A percentile compares a stretch with the other conserved stretches of the same genome.
These are phyloP conservation scores for Blastomyces emzantsi DNA, from an alignment of 2,329 filamentous ascomycete genomes.

Conservation along the genomic window DNA sequence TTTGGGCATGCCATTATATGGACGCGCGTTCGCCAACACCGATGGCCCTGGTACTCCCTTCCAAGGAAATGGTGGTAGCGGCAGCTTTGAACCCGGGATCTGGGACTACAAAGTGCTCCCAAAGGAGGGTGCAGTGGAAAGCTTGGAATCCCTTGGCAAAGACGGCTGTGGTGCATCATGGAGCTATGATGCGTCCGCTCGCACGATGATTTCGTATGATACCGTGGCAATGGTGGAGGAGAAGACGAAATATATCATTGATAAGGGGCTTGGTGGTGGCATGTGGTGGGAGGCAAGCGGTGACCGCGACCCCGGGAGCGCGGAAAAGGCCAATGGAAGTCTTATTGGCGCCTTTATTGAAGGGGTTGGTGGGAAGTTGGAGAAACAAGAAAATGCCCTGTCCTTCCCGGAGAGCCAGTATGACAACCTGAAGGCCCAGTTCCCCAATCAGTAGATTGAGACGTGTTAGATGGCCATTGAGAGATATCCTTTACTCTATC, in stretches of 20 bases:
- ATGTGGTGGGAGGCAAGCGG: constrained; percentile 96
- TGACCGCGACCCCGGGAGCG: constrained; percentile 52
- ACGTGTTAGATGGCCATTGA: constrained; percentile 9
- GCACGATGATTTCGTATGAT: constrained; percentile 67
- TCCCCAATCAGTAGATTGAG: constrained; percentile 15
- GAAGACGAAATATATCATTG: constrained; percentile 64
- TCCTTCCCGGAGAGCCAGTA: constrained; percentile 35
- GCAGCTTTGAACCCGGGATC: constrained; percentile 73
- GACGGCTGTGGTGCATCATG: constrained; percentile 58
- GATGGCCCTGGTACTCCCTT: constrained; percentile 64
- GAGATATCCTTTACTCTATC: constrained; percentile 8
- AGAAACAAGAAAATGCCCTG: constrained; percentile 30
- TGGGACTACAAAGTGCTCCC: constrained; percentile 86
- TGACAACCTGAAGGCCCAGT: constrained; percentile 30
- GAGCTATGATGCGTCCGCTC: constrained; percentile 57
- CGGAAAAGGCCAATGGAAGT: constrained; percentile 42
- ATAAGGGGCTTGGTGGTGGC: constrained; percentile 63
- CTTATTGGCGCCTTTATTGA: constrained; percentile 53
- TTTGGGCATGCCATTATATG: constrained; percentile 93
- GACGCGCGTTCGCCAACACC: constrained; percentile 73
- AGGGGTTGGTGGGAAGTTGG: constrained; percentile 28
- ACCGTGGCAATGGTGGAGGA: constrained; percentile 49
- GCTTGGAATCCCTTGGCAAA: constrained; percentile 42
- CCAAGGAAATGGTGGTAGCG: constrained; percentile 62
- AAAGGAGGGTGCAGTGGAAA: constrained; percentile 54